Evolutionary conservation across 306 rosid genomes (phyloP), one percentile per base, ranked within the genome.

Genomic region (Morella rubra): DNA sequence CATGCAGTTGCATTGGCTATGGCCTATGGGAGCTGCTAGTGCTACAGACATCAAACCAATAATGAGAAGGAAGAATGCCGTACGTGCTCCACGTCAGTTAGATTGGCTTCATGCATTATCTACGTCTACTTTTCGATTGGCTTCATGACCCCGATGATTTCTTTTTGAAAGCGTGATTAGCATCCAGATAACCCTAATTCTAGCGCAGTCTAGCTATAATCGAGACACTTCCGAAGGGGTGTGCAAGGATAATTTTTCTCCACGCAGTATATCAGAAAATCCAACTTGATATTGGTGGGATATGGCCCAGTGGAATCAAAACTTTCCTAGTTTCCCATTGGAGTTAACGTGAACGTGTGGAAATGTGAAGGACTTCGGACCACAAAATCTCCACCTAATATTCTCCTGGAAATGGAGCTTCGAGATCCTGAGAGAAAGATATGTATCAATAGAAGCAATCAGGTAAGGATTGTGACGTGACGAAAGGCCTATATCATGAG

Each of bases 121-220:
- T 14, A 37, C 79, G 58, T 44, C 46, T 72, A 66, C 46, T 37
- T 59, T 59, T 62, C 49, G 11, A 51, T 72, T 69, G 72, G 44
- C 68, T 41, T 61, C 51, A 77, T 74, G 55, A 50, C 12, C 52
- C 69, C 71, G 37, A 72, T 84, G 75, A 82, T 80, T 68, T 84
- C 73, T 71, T 53, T 58, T 58, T 80, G 65, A 44, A 79, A 79
- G 66, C 79, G 18, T 41, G 59, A 73, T 72, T 68, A 75, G 71
- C 64, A 77, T 71, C 83, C 44, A 64, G 19, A 73, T 56, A 53
- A 75, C n/a, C 73, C 79, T 67, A 44, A 80, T 37, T 9, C 19
- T 19, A 52, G 19, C 16, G 41, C 41, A 4, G 18, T 14, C 11
- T 4, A 4, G 5, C 44, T 13, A 45, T 12, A 42, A 7, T 60